phyloP scores from a whole-genome alignment of 164 flowering plant species.

The Aristolochia contorta region DNA sequence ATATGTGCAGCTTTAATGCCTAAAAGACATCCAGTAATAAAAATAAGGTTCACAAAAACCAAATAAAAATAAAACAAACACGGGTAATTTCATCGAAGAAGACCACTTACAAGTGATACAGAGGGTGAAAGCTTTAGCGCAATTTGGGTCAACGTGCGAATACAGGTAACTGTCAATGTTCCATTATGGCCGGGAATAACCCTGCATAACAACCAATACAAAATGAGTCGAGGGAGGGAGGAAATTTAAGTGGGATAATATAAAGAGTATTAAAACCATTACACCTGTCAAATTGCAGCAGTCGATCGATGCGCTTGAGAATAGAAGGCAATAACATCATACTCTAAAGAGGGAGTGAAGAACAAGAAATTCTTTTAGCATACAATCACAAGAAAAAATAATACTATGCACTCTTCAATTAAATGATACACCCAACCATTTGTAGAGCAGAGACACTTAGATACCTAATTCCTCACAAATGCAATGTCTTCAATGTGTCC shows the following conservation, averaged over 20 bases:
- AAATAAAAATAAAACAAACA: neutral
- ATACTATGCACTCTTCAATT: too few relatives aligned
- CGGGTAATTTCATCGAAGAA: neutral
- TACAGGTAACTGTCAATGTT: conserved; percentile 78
- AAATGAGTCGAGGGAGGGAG: neutral
- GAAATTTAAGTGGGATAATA: neutral
- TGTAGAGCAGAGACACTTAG: too few relatives aligned
- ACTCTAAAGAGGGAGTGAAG: conserved; percentile 35
- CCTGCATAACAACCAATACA: conserved; percentile 26
- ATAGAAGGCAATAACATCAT: conserved; percentile 57
- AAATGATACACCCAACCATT: too few relatives aligned
- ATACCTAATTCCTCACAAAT: too few relatives aligned
- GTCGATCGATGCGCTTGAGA: conserved; percentile 86
- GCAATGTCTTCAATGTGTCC: too few relatives aligned
- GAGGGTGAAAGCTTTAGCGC: conserved; percentile 68
- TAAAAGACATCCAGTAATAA: too few relatives aligned
- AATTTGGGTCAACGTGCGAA: conserved; percentile 69
- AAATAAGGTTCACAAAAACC: too few relatives aligned
- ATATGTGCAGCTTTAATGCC: too few relatives aligned
- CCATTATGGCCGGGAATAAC: conserved; percentile 97
- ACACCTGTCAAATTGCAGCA: conserved; percentile 89
- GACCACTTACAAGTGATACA: conserved; percentile 55
- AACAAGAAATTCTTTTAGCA: neutral
- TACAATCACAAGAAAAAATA: neutral
- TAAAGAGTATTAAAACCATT: conserved; percentile 3